Percentiles rank a stretch among this genome's conserved stretches.
These are phyloP conservation scores for Venturia carpophila DNA, from an alignment of 2,329 filamentous ascomycete genomes.

Conservation along the genomic window DNA sequence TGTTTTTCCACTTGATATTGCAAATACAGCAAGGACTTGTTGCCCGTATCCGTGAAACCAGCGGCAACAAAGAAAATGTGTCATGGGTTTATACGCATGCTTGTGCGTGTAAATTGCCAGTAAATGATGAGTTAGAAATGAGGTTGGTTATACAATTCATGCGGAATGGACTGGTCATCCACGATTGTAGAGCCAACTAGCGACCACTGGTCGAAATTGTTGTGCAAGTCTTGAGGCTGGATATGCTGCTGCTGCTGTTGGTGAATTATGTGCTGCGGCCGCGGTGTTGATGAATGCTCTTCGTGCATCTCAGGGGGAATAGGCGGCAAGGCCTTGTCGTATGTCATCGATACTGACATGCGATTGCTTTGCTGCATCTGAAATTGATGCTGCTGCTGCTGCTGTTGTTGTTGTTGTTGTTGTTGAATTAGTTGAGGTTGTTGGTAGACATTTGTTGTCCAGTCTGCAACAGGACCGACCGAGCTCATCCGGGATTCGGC, in stretches of 20 bases:
- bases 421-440: slow-evolving; percentile 4
- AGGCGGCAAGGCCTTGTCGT: slow-evolving; percentile 16
- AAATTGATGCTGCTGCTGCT: slow-evolving; percentile 14
- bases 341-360: slow-evolving; percentile 12
- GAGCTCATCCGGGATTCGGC: slow-evolving; percentile 15
- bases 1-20: not conserved
- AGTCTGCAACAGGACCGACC: slow-evolving; percentile 15
- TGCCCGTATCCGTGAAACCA: not conserved
- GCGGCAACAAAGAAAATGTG: not conserved
- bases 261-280: slow-evolving; percentile 8
- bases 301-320: slow-evolving; percentile 15
- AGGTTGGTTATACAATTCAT: not conserved
- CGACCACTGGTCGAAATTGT: slow-evolving; percentile 12
- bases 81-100: not conserved
- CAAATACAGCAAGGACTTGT: not conserved
- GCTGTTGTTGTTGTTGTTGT: slow-evolving; percentile 10
- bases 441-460: slow-evolving; percentile 13
- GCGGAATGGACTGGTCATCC: slow-evolving; percentile 1
- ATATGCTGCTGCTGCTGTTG: slow-evolving; percentile 12
- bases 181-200: slow-evolving; percentile 12
- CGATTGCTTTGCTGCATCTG: slow-evolving; percentile 15
- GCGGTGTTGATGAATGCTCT: slow-evolving; percentile 7
- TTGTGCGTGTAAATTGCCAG: not conserved
- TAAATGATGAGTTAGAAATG: not conserved
- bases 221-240: slow-evolving; percentile 2